A percentile compares a stretch with the other conserved stretches of the same genome.
These are phyloP conservation scores for Fusarium sp. DNA, from an alignment of 2,329 filamentous ascomycete species.

Conservation along the genomic window DNA sequence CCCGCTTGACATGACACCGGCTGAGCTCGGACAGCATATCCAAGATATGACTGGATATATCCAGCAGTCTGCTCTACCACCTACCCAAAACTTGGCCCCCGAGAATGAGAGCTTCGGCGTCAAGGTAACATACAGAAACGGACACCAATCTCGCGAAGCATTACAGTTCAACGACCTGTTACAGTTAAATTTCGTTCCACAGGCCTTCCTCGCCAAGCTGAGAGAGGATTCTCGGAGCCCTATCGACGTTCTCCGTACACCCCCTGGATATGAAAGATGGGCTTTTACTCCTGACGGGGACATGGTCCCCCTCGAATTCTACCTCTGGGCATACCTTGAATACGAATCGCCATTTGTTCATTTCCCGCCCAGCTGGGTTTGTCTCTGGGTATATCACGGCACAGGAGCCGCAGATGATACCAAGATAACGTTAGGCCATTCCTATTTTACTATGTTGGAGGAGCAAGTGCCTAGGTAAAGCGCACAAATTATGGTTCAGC, in stretches of 20 bases:
- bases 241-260: background rate
- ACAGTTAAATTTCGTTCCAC: background rate
- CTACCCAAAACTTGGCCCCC: background rate
- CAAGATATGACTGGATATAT: background rate
- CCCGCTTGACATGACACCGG: background rate
- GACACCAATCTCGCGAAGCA: background rate
- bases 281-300: background rate
- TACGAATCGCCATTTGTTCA: background rate
- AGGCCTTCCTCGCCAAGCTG: background rate
- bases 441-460: background rate
- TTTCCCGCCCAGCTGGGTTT: background rate
- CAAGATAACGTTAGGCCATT: background rate
- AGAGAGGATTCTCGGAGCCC: background rate
- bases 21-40: background rate
- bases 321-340: background rate
- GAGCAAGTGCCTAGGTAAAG: background rate
- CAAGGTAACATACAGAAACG: background rate
- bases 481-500: background rate
- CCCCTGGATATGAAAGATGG: background rate
- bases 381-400: background rate
- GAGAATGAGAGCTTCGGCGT: background rate
- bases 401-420: background rate
- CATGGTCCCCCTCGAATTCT: background rate
- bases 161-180: background rate
- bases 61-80: background rate